Base-by-base conservation (phyloP, 495 filamentous ascomycete species). In the Aspergillus olivimuriae region DNA sequence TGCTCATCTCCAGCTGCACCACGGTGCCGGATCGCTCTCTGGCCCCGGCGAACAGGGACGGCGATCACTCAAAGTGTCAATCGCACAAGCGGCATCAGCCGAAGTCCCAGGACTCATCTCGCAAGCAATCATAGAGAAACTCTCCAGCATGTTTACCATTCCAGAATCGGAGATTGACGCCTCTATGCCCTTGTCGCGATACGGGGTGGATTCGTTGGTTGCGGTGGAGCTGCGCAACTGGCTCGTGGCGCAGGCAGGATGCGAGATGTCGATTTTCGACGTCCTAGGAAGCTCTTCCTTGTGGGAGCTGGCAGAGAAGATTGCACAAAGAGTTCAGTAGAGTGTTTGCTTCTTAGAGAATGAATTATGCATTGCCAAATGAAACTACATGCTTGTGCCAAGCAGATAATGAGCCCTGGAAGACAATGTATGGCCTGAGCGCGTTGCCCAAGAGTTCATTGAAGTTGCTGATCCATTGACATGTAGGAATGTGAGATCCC, bases 261-360 rank as follows among this genome's bases (percentile, higher is more conserved):
- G 57, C 1, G 63, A 71, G 14, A 32, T 68, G 33, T 66, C 63
- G 2, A 65, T 71, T 35, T 71, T 72, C 34, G 57, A 63, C 14
- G 68, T 72, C 31, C 52, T 74, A 55, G 62, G 69, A 39, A 64
- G 55, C 37, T 3, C 48, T 1, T 63, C 58, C 6, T 19, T 72
- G 24, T 35, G 32, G 2, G 55, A 46, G 34, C 46, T 71, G 5
- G 50, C 52, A 22, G 15, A 41, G 21, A 20, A 38, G 35, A 20
- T 38, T 15, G 11, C 35, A 12, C 8, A 20, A 12, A 28, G 24
- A 11, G 11, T 5, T 28, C 24, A 28, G 5, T 6, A 28, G 24
- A 28, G 24, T 28, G 24, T 28, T 5, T 28, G 11, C 5, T 28
- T 28, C n/a, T 38, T 38, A 18, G 6, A 28, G 24, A 11, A 28